A percentile compares a stretch with the other conserved stretches of the same genome.
phyloP scores from a whole-genome alignment of 2,329 filamentous ascomycete species.

The Fusarium compactum region DNA sequence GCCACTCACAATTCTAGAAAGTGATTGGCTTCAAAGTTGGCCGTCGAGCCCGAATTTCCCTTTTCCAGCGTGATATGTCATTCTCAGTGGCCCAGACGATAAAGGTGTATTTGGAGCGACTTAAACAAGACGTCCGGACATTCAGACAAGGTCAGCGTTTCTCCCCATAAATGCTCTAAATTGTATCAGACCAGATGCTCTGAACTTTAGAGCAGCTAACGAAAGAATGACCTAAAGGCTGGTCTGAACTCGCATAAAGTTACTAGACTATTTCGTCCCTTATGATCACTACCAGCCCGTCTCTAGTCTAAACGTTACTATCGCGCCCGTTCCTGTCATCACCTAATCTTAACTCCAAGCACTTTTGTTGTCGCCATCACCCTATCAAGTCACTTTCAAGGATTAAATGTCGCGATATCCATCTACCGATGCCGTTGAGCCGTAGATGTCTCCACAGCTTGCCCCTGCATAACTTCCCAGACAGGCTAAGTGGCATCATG shows the following conservation, averaged over 20 bases:
- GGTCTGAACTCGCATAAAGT: neutral
- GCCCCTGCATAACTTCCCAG: conserved; percentile 19
- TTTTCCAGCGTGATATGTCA: neutral
- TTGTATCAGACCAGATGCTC: rapidly evolving
- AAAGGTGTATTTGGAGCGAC: neutral
- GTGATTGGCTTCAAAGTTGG: neutral
- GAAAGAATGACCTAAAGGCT: neutral
- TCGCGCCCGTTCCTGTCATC: neutral
- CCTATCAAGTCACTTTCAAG: neutral
- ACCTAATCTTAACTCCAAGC: conserved; percentile 9
- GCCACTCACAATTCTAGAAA: neutral
- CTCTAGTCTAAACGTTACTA: neutral
- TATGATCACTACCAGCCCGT: neutral
- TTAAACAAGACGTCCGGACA: neutral
- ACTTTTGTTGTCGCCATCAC: conserved; percentile 6
- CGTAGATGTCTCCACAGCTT: conserved; percentile 8
- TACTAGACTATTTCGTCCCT: neutral
- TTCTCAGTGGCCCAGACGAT: rapidly evolving
- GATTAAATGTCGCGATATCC: neutral
- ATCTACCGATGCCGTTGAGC: conserved; percentile 23
- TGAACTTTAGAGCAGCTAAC: neutral
- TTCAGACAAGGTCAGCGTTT: rapidly evolving
- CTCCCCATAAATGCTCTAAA: neutral
- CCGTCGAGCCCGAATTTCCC: neutral
- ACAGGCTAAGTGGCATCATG: conserved; percentile 9